These are phyloP conservation scores for Flaveria brownii DNA, from an alignment of 129 eudicot genomes.

Conservation along the genomic window DNA sequence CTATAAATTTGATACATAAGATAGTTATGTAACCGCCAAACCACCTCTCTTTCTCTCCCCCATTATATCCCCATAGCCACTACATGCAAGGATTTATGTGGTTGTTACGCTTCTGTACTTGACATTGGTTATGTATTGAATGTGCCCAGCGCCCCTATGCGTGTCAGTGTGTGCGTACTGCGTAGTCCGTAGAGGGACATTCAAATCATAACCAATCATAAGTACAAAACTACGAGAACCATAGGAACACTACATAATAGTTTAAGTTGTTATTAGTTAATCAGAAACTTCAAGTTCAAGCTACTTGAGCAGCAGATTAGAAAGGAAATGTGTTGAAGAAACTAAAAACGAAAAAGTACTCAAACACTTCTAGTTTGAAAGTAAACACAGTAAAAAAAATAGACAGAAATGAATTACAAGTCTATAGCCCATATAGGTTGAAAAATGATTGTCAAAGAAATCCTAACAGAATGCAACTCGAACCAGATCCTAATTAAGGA, in stretches of 20 bases:
- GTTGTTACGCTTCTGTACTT: neutral
- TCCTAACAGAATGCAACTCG: neutral
- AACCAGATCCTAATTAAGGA: neutral
- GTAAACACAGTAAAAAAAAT: neutral
- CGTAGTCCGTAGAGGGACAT: neutral
- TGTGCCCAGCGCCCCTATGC: neutral
- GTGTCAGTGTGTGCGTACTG: neutral
- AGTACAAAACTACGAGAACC: neutral
- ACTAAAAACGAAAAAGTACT: neutral
- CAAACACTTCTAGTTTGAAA: neutral
- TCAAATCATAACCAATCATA: neutral
- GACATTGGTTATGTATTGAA: neutral
- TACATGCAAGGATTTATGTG: neutral
- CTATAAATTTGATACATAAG: neutral
- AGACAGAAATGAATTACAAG: neutral
- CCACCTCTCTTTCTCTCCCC: too few species aligned
- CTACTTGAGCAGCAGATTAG: neutral
- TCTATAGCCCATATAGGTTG: slow-evolving; percentile 10
- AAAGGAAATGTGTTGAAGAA: neutral
- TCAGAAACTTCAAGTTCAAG: neutral
- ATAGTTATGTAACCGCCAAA: neutral
- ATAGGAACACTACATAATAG: neutral
- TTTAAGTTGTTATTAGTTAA: too few species aligned
- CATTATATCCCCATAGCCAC: too few species aligned
- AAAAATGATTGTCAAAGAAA: neutral